Evolutionary conservation across 139 green algal species (phyloP).

Genomic region (Tetraselmis striata): DNA sequence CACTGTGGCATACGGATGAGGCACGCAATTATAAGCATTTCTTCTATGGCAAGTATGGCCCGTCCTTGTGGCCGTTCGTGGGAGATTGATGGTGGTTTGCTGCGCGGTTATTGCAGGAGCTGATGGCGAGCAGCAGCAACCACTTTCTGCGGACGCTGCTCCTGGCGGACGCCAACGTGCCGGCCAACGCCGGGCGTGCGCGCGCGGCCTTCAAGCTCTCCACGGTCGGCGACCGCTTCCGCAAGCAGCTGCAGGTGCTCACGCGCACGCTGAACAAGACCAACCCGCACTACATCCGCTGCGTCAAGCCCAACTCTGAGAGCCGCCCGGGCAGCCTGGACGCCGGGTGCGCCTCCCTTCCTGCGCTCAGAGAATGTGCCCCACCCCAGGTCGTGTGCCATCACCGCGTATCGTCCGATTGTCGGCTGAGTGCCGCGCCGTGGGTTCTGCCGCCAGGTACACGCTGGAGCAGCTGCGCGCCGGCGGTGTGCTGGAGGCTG

Average conservation of each 20-base stretch:
- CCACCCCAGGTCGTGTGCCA: too few species aligned
- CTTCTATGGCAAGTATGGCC: too few species aligned
- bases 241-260: slow-evolving; percentile 89
- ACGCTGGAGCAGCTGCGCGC: slow-evolving; percentile 96
- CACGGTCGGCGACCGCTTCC: slow-evolving; percentile 86
- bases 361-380: too few species aligned
- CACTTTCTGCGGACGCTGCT: neutral
- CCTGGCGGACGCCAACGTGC: neutral
- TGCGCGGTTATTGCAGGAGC: too few species aligned
- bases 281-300: slow-evolving; percentile 98
- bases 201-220: slow-evolving; percentile 75
- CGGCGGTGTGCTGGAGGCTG: slow-evolving; percentile 95
- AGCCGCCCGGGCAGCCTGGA: slow-evolving; percentile 29
- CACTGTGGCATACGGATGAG: too few species aligned
- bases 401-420: too few species aligned
- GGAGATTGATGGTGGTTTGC: too few species aligned
- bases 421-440: too few species aligned
- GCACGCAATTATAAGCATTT: too few species aligned
- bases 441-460: slow-evolving; percentile 83
- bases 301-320: slow-evolving; percentile 94
- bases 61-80: too few species aligned
- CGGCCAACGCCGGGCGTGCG: neutral
- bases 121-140: neutral
- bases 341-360: neutral
- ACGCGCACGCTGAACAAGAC: slow-evolving; percentile 88